Conservation (phyloP, 2,329 filamentous ascomycete species). For the Sarocladium strictum region DNA sequence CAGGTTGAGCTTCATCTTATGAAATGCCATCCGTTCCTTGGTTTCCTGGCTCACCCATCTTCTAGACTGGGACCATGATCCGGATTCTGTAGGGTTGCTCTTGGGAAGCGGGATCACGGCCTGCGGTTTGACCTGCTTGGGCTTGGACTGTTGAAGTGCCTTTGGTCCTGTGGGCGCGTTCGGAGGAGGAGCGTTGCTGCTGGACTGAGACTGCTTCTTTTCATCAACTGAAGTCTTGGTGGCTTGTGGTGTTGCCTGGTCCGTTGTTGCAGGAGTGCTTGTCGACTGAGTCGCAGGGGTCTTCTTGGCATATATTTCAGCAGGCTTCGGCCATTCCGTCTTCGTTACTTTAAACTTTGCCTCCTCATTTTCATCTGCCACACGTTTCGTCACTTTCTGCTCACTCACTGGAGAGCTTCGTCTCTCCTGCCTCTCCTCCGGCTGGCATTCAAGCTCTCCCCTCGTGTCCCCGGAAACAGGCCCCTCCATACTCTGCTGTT, state of each 20-base stretch:
- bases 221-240: background rate
- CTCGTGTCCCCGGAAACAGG: too few species aligned
- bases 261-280: background rate
- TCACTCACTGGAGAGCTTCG: background rate
- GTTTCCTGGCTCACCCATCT: constrained; percentile 31
- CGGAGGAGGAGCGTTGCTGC: constrained; percentile 10
- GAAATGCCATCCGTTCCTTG: constrained; percentile 26
- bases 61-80: constrained; percentile 32
- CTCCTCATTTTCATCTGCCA: background rate
- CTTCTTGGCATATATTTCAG: background rate
- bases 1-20: constrained; percentile 29
- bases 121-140: background rate
- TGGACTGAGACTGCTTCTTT: too few species aligned
- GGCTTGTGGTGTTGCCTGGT: background rate
- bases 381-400: background rate
- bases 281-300: too few species aligned
- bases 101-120: background rate
- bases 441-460: too few species aligned
- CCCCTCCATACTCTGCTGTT: background rate
- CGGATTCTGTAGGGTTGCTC: constrained; percentile 14
- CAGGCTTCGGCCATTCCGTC: background rate
- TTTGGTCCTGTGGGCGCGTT: constrained; percentile 16
- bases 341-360: background rate
- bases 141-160: constrained; percentile 2
- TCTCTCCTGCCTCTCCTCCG: background rate